Evolutionary conservation across 495 filamentous ascomycete species (phyloP), one percentile per base, ranked within the genome.

Genomic region (Letharia lupina): DNA sequence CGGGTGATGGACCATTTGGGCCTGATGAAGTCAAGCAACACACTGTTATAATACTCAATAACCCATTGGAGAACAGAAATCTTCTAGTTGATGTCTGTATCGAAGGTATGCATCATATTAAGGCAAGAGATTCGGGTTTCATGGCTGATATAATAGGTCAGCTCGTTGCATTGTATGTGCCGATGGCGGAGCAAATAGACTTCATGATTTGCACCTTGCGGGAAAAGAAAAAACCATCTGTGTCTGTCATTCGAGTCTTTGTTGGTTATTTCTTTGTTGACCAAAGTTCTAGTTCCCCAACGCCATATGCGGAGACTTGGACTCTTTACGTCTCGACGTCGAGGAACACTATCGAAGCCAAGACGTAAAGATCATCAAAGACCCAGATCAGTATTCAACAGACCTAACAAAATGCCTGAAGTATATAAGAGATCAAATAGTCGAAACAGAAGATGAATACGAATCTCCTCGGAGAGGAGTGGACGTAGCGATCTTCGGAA

Each of bases 261-360:
- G n/a, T 61, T 68, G 23, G 20, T 31, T 61, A 7, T 33, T 31
- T 50, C 23, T 33, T 15, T 56, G 13, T 58, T 59, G 45, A 39
- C 40, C 54, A 64, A 11, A 31, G 4, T 60, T 35, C 33, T 41
- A 82, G 78, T 71, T 87, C 54, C 89, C 93, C 1, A 72, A 86
- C 69, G 73, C 78, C 52, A 91, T 98, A 64, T 84, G 91, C 69
- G 94, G 94, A 62, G 94, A 98, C 71, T 80, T 98, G 2, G 94
- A 98, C 79, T 96, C 91, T 20, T 77, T 97, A 23, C 75, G 73
- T 4, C 78, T 83, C 15, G 73, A 80, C 28, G 78, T 88, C 0
- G 78, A 78, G 47, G 44, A 74, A 3, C 88, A 88, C 73, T 97
- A 91, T 77, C 73, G 78, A 50, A 65, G 73, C 0, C 77, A 75